Conservation (phyloP, 192 early-diverging fungal genomes). For the Coemansia aciculifera region DNA sequence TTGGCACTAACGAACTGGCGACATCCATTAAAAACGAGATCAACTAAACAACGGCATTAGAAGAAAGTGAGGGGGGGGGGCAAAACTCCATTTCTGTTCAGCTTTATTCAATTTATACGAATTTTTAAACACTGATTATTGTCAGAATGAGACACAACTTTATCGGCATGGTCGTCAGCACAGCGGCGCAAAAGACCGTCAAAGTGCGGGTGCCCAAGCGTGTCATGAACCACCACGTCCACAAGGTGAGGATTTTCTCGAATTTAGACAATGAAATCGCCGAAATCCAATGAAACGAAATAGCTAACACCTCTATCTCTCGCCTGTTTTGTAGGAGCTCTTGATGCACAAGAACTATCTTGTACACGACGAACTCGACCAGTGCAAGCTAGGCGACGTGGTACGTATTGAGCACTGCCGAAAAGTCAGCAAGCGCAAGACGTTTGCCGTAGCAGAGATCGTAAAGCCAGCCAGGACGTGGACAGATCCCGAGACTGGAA, state of each 20-base stretch:
- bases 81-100: neutral
- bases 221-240: conserved; percentile 77
- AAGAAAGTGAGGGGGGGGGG: neutral
- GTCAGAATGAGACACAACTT: conserved; percentile 74
- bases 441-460: conserved; percentile 87
- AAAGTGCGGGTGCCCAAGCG: conserved; percentile 82
- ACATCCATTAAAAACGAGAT: conserved; percentile 7
- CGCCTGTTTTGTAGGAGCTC: conserved; percentile 61
- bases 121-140: neutral
- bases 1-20: conserved; percentile 35
- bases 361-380: conserved; percentile 80
- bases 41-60: neutral
- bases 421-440: conserved; percentile 84
- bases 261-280: neutral
- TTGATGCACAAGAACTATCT: conserved; percentile 83
- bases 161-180: conserved; percentile 84
- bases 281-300: neutral
- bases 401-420: conserved; percentile 89
- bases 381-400: conserved; percentile 85
- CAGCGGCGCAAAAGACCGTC: conserved; percentile 86
- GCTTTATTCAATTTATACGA: neutral
- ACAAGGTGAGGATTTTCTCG: conserved; percentile 64
- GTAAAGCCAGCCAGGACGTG: conserved; percentile 54
- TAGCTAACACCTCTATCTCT: neutral
- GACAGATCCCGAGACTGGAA: conserved; percentile 55